These are phyloP conservation scores for Phyllostachys edulis DNA, from an alignment of 176 grass and related monocot species.

Conservation along the genomic window DNA sequence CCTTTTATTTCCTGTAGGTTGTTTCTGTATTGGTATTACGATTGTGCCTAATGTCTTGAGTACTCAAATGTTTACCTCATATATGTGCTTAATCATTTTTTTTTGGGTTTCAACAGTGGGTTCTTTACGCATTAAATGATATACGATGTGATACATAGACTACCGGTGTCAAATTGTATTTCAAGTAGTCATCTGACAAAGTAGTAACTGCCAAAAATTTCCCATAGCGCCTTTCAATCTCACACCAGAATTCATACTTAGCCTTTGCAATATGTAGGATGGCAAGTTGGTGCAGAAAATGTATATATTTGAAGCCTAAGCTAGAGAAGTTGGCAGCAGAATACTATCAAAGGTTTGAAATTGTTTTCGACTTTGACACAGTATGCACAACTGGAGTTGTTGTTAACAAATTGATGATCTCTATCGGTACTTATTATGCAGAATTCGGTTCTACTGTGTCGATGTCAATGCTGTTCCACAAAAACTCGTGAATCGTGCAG, in stretches of 20 bases:
- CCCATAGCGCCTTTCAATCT: neutral
- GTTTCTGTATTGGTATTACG: neutral
- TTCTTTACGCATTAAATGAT: neutral
- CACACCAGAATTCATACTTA: neutral
- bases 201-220: neutral
- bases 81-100: neutral
- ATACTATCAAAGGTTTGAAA: slow-evolving; percentile 76
- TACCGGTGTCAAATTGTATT: neutral
- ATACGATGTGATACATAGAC: neutral
- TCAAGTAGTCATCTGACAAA: neutral
- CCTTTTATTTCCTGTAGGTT: neutral
- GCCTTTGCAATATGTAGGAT: slow-evolving; percentile 49
- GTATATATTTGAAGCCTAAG: slow-evolving; percentile 98
- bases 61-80: neutral
- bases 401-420: slow-evolving; percentile 27
- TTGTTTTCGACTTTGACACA: neutral
- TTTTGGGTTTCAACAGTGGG: neutral
- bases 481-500: slow-evolving; percentile 74
- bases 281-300: slow-evolving; percentile 98
- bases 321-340: slow-evolving; percentile 87
- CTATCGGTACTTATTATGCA: slow-evolving; percentile 41
- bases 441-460: slow-evolving; percentile 68
- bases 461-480: slow-evolving; percentile 94
- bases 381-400: neutral
- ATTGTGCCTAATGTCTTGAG: neutral